These are phyloP conservation scores for Phytopythium ostracodes DNA, from an alignment of 352 stramenopile genomes.

Conservation along the genomic window DNA sequence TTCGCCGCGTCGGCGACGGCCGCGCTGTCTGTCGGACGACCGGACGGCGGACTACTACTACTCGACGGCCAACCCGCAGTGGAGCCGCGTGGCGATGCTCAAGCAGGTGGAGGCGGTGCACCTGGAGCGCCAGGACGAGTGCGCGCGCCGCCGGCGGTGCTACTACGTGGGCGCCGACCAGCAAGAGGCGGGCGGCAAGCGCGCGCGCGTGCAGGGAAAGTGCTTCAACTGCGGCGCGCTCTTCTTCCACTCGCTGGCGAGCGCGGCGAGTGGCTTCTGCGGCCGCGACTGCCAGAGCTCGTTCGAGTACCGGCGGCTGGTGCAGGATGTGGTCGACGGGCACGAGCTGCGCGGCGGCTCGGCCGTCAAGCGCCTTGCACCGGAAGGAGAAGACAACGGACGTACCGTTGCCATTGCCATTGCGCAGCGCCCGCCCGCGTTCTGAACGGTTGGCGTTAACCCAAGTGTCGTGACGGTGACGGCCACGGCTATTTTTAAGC, in stretches of 20 bases:
- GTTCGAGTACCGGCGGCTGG: slow-evolving; percentile 37
- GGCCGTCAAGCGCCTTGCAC: not conserved
- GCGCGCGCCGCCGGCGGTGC: slow-evolving; percentile 2
- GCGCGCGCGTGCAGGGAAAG: slow-evolving; percentile 27
- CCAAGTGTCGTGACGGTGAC: no score
- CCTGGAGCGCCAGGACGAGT: slow-evolving; percentile 8
- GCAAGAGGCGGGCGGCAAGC: slow-evolving; percentile 9
- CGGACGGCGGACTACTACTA: not conserved
- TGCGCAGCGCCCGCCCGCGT: not conserved
- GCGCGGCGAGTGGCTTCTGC: slow-evolving; percentile 35
- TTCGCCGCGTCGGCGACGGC: not conserved
- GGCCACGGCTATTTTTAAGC: no score
- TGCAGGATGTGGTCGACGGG: slow-evolving; percentile 41
- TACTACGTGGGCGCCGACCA: not conserved
- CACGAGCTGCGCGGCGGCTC: slow-evolving; percentile 10
- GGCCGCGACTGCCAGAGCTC: slow-evolving; percentile 62
- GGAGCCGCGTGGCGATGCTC: slow-evolving; percentile 11
- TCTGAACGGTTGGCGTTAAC: not conserved
- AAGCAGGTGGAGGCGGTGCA: slow-evolving; percentile 2
- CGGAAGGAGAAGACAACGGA: not conserved
- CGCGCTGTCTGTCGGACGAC: slow-evolving; percentile 7
- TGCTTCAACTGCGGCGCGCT: slow-evolving; percentile 52
- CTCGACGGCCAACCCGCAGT: not conserved
- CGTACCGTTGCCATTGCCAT: not conserved
- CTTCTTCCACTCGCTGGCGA: slow-evolving; percentile 33